Evolutionary conservation across 1,139 yeast genomes (phyloP).

Genomic region (Sugiyamaella xylanicola): DNA sequence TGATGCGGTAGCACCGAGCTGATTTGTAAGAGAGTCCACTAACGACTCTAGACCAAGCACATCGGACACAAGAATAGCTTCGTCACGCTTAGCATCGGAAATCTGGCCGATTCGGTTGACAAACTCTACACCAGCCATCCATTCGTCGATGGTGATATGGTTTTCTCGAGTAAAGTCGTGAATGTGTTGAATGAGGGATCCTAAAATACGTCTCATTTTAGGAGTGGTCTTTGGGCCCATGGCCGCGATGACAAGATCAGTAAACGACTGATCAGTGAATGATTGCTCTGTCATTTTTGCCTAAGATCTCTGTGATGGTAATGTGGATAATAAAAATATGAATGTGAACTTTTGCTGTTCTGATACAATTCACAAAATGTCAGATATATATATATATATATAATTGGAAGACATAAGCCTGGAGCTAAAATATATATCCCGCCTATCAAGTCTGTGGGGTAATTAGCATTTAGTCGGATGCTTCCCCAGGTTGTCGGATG

Average conservation of each 20-base stretch:
- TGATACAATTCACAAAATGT: background rate
- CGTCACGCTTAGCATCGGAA: constrained; percentile 43
- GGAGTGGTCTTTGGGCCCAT: constrained; percentile 43
- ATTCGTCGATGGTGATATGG: constrained; percentile 44
- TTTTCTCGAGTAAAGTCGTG: constrained; percentile 46
- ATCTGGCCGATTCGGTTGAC: constrained; percentile 44
- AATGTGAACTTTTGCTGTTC: background rate
- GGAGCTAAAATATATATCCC: background rate
- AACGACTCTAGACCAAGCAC: constrained; percentile 44
- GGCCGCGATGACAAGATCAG: constrained; percentile 38
- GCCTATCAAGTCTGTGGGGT: background rate
- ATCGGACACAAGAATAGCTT: constrained; percentile 44
- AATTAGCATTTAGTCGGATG: background rate
- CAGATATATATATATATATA: background rate
- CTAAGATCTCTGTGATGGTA: no score
- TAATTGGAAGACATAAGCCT: background rate
- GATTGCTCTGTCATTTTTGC: background rate
- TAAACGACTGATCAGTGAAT: constrained; percentile 38
- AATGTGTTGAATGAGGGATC: constrained; percentile 43
- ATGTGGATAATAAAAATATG: background rate
- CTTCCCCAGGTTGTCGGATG: background rate
- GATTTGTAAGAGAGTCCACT: constrained; percentile 42
- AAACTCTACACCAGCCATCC: constrained; percentile 43
- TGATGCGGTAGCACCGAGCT: constrained; percentile 25
- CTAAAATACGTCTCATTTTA: constrained; percentile 35